Conservation (phyloP, 2,329 filamentous ascomycete genomes). For the Fusarium dlaminii region DNA sequence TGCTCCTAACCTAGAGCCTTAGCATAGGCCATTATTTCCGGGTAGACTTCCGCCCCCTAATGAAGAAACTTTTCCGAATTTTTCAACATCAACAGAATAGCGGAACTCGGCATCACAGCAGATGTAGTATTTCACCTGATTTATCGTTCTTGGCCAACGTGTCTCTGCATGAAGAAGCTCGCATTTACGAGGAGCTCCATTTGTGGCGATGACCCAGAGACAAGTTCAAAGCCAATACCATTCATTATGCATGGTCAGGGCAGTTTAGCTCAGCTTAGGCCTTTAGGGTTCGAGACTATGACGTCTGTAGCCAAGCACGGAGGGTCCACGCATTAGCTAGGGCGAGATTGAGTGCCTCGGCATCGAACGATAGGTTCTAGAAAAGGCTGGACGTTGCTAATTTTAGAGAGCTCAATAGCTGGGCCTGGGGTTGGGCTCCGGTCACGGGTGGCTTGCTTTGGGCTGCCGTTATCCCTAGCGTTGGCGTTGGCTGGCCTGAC, state of each 20-base stretch:
- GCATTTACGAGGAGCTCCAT: not conserved
- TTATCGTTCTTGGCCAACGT: not conserved
- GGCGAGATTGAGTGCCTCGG: not conserved
- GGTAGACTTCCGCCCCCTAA: not conserved
- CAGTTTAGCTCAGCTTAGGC: not conserved
- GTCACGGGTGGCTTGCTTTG: not conserved
- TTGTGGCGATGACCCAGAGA: not conserved
- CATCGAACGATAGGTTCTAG: conserved; percentile 1
- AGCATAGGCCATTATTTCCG: not conserved
- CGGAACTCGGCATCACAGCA: conserved; percentile 3
- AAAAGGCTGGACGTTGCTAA: conserved; percentile 12
- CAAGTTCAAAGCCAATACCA: not conserved
- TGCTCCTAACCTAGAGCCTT: conserved; percentile 1
- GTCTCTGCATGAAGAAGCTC: not conserved
- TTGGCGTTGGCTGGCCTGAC: not conserved
- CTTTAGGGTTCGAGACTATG: not conserved
- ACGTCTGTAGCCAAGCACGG: conserved; percentile 3
- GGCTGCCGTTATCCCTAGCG: conserved; percentile 5
- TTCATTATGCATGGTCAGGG: not conserved
- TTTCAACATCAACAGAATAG: not conserved
- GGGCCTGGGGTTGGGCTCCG: not conserved
- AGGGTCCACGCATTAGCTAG: not conserved
- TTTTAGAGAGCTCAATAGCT: not conserved
- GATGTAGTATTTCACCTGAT: not conserved
- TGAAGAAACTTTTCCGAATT: not conserved